phyloP scores from a whole-genome alignment of 2,329 filamentous ascomycete genomes.

The Graphilbum fragrans region DNA sequence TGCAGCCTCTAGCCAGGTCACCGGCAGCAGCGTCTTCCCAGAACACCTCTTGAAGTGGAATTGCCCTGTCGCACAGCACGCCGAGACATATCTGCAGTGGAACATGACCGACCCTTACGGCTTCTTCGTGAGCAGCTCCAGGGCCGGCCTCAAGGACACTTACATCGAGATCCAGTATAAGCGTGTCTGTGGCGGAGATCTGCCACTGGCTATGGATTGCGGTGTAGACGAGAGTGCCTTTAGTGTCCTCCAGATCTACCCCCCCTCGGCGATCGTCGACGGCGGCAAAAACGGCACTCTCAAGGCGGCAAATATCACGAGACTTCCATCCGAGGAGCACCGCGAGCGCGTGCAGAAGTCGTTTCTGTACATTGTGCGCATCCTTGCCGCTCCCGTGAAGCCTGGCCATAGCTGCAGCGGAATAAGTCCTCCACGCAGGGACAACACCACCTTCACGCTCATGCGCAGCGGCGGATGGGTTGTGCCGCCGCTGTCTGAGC shows the following conservation, averaged over 20 bases:
- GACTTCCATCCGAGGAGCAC: neutral
- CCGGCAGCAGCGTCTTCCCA: no score
- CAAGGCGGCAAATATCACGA: neutral
- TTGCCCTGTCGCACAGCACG: neutral
- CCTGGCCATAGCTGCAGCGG: constrained; percentile 3
- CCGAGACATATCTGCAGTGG: neutral
- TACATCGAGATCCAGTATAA: constrained; percentile 8
- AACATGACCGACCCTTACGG: constrained; percentile 1
- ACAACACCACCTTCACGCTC: constrained; percentile 7
- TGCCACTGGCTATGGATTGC: constrained; percentile 1
- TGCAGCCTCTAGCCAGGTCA: no score
- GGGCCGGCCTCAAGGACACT: neutral
- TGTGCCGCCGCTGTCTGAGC: constrained; percentile 13
- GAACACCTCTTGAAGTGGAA: no score
- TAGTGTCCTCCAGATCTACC: neutral
- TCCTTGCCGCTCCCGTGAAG: constrained; percentile 9
- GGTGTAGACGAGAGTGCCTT: constrained; percentile 3
- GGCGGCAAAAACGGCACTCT: neutral
- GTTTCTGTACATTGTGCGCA: constrained; percentile 13
- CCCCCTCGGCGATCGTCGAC: neutral
- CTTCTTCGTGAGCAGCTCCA: neutral
- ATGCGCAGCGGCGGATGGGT: constrained; percentile 14
- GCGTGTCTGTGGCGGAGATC: constrained; percentile 5
- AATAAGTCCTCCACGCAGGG: constrained; percentile 8
- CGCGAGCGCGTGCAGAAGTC: constrained; percentile 7